A percentile compares a stretch with the other conserved stretches of the same genome.
phyloP scores from a whole-genome alignment of 2,329 filamentous ascomycete species.

The Arthrobotrys pseudoclavata region DNA sequence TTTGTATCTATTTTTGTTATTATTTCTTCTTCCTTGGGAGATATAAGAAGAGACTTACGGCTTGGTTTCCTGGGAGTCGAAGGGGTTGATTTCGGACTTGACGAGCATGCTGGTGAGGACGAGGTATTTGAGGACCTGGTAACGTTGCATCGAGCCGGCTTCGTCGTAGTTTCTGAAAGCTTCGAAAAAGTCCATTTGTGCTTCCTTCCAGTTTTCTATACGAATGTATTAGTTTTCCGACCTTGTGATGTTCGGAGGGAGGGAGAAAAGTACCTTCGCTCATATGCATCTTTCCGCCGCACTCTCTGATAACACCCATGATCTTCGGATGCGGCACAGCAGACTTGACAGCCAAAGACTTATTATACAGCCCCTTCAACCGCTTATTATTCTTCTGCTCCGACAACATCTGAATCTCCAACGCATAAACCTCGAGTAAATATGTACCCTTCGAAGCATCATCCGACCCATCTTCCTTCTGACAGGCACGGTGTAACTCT shows the following conservation, averaged over 20 bases:
- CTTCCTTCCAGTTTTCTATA: slow-evolving; percentile 94
- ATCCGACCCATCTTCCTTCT: slow-evolving; percentile 85
- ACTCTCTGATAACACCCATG: slow-evolving; percentile 98
- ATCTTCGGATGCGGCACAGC: slow-evolving; percentile 98
- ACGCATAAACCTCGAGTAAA: slow-evolving; percentile 91
- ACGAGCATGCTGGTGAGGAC: slow-evolving; percentile 98
- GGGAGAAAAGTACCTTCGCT: slow-evolving; percentile 73
- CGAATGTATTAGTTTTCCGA: slow-evolving; percentile 7
- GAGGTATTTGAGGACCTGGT: slow-evolving; percentile 97
- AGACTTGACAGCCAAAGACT: slow-evolving; percentile 91
- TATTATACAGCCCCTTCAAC: slow-evolving; percentile 90
- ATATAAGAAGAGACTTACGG: slow-evolving; percentile 68
- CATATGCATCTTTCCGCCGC: slow-evolving; percentile 99
- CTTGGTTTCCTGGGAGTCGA: slow-evolving; percentile 98
- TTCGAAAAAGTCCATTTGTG: slow-evolving; percentile 97
- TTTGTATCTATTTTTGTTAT: slow-evolving; percentile 74
- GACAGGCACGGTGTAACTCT: slow-evolving; percentile 90
- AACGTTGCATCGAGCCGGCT: slow-evolving; percentile 93
- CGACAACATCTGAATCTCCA: slow-evolving; percentile 99
- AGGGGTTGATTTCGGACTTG: slow-evolving; percentile 98
- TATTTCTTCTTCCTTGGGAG: not conserved
- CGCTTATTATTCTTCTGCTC: slow-evolving; percentile 98
- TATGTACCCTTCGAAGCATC: slow-evolving; percentile 98
- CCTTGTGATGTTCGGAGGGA: not conserved
- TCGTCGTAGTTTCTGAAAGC: slow-evolving; percentile 99